Evolutionary conservation across 2,329 filamentous ascomycete genomes (phyloP), one percentile per base, ranked within the genome.

Genomic region (Scedosporium apiospermum): DNA sequence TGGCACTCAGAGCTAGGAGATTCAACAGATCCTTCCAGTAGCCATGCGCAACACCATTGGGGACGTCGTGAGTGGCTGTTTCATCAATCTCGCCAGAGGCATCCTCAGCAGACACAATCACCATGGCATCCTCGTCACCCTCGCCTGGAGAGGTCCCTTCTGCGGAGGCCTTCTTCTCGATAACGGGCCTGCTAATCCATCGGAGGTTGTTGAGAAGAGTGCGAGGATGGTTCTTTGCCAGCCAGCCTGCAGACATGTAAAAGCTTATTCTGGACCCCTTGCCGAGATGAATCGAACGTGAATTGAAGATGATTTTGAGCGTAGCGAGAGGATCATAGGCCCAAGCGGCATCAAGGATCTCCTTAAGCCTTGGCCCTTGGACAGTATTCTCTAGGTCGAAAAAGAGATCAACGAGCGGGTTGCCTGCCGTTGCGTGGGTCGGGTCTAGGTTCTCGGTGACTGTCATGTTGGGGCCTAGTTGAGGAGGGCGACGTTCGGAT

Each of bases 21-120:
- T 86, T 86, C 2, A 85, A 71, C 3, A 86, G 71, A 67, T 86
- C 83, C 65, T 86, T 86, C 82, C 82, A 87, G 70, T 86, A 86
- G 0, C 84, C 82, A 60, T 86, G 84, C 4, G 84, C 74, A 2
- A 82, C 76, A 0, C 80, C 79, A 12, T 69, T 60, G 0, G 67
- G 63, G 6, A 76, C 74, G 16, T 76, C 70, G 5, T 78, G 75
- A 14, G 75, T 70, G 1, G 71, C 69, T 1, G 70, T 68, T 12
- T 68, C 65, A 3, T 65, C 65, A 9, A 64, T 64, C 60, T 69
- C 65, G 3, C 73, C 70, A 4, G 55, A 53, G 12, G 18, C 21
- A 0, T 69, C 61, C 7, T 74, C 69, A 42, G 38, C 41, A 16
- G 23, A 41, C 12, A 73, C 65, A 3, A 76, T 65, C 1, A 76